A percentile compares a stretch with the other conserved stretches of the same genome.
Evolutionary conservation across 495 filamentous ascomycete genomes (phyloP).

Genomic region (Daldinia concentrica): DNA sequence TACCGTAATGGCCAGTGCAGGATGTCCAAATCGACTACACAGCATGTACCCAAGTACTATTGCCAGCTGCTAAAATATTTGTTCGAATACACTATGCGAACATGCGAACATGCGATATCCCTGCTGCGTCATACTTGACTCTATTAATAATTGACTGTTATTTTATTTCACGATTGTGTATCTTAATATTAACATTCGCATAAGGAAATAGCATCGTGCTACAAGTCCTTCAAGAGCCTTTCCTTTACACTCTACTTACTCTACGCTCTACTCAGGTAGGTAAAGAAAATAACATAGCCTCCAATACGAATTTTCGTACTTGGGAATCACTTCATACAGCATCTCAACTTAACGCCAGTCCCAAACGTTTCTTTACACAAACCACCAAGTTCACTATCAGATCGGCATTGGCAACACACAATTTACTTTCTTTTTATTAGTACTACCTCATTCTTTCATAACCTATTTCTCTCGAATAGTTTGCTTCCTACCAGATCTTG

Average conservation of each 20-base stretch:
- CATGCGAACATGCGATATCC: neutral
- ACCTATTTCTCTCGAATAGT: neutral
- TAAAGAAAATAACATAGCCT: slow-evolving; percentile 18
- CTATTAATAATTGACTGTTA: neutral
- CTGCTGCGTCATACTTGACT: neutral
- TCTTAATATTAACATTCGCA: neutral
- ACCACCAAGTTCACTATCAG: slow-evolving; percentile 5
- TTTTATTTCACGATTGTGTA: neutral
- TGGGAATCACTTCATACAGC: neutral
- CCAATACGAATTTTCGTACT: slow-evolving; percentile 9
- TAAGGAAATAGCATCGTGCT: slow-evolving; percentile 8
- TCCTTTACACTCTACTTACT: neutral
- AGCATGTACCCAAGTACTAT: neutral
- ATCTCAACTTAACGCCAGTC: neutral
- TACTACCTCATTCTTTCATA: neutral
- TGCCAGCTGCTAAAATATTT: neutral
- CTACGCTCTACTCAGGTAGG: neutral
- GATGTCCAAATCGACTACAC: no score
- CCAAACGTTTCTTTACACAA: neutral
- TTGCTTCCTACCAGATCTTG: neutral
- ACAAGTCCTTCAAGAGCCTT: slow-evolving; percentile 6
- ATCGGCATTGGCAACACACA: neutral
- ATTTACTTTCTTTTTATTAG: neutral
- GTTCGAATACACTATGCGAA: neutral
- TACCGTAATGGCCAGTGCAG: neutral